These are phyloP conservation scores for Alternaria ventricosa DNA, from an alignment of 2,329 filamentous ascomycete species.

Conservation along the genomic window DNA sequence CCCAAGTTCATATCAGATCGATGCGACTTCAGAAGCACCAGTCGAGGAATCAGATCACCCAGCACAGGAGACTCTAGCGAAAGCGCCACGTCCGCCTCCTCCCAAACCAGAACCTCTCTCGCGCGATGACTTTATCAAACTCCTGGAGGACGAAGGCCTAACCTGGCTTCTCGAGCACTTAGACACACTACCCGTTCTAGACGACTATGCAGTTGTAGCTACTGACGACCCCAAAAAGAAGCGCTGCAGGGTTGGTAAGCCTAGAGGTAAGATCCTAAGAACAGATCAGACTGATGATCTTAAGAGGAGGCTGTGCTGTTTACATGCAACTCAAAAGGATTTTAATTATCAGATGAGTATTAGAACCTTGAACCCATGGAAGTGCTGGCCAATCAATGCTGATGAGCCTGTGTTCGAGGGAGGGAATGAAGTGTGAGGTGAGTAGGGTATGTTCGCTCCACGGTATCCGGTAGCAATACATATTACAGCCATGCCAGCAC, in stretches of 20 bases:
- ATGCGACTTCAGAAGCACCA: background rate
- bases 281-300: too few relatives aligned
- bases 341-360: too few relatives aligned
- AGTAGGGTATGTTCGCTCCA: too few relatives aligned
- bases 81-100: background rate
- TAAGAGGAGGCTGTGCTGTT: too few relatives aligned
- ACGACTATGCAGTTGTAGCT: background rate
- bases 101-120: background rate
- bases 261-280: too few relatives aligned
- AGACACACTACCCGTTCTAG: background rate
- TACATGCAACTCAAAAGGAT: too few relatives aligned
- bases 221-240: background rate
- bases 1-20: background rate
- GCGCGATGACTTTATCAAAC: background rate
- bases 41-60: background rate
- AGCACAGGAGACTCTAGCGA: background rate
- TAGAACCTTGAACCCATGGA: too few relatives aligned
- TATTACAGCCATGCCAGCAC: too few relatives aligned
- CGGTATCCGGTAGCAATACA: too few relatives aligned
- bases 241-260: background rate
- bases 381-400: too few relatives aligned
- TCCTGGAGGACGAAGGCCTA: background rate
- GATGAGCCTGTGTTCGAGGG: too few relatives aligned
- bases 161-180: background rate
- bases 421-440: too few relatives aligned